Base-by-base conservation (phyloP, 768 basidiomycete species). In the Suillus decipiens region DNA sequence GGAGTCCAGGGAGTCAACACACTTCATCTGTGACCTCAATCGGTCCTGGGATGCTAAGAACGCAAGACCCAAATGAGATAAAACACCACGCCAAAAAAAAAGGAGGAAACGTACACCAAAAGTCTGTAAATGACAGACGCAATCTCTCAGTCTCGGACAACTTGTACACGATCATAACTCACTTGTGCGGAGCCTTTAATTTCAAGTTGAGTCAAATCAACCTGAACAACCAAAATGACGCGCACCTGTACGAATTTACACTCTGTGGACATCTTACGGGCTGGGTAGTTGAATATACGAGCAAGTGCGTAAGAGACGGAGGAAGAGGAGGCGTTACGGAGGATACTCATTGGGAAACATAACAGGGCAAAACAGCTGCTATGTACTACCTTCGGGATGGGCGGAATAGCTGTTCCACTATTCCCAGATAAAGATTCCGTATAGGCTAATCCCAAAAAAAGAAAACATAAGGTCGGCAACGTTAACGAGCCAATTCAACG, bases 1-100 rank as follows among this genome's bases (percentile, higher is more conserved):
- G 7, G 14, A 47, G 50, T 33, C 31, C 34, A 33, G 45, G 43
- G n/a, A 3, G 42, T n/a, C 6, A 14, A 17, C 31, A 51, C 61
- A 85, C 86, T 69, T 87, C 84, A 73, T 90, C 86, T 24, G 85
- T 72, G 61, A 88, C 79, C 70, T 88, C 86, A 66, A 87, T 86
- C 31, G 86, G 86, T 19, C 86, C 86, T 60, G 86, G 86, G 63
- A 88, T 85, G 61, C 86, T 88, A 65, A 39, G 41, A 19, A 8
- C 17, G 50, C 5, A 47, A 62, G 7, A 17, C 39, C 17, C 39
- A 1, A 60, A 59, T 66, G 42, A 70, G 67, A 63, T 54, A 60
- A 56, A 31, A 41, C 57, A 28, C 34, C 0, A 22, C 36, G 6
- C 39, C 24, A 19, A 62, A 61, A 47, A 7, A 24, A 57, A 41